Evolutionary conservation across 805 yeast species (phyloP), one percentile per base, ranked within the genome.

Genomic region (Kazachstania psychrophila): DNA sequence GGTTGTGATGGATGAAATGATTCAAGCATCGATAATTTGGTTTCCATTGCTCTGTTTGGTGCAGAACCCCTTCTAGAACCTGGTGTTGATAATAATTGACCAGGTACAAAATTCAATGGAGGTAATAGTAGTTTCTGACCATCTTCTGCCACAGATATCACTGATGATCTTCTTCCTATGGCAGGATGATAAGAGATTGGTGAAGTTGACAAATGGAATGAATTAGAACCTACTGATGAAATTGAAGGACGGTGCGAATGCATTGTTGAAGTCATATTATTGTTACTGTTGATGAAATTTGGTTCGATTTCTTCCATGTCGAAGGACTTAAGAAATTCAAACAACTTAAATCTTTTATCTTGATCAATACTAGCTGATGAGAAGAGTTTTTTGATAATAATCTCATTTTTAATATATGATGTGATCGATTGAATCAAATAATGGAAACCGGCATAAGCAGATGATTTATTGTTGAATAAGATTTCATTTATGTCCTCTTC

Each of bases 381-480:
- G 23, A 47, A 30, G 28, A 48, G 18, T 24, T 34, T 34, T n/a
- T 45, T 40, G 9, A 34, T 24, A 17, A 48, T 45, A 13, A 47
- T 29, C 12, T 46, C 42, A 25, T 45, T 37, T 25, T 41, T 43
- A n/a, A 48, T 25, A 27, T 43, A 37, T 2, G 28, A 29, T 6
- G 32, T 28, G 15, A 45, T 40, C 15, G 40, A 28, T 11, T 36
- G 28, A 15, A 47, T 34, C 15, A 48, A 25, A 17, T 33, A 39
- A 32, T 40, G 45, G 28, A 38, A 48, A 3, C 51, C 52, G 10
- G 34, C 27, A 32, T 33, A 45, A 11, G 37, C 39, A 15, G 34
- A 24, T 6, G 49, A 38, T 12, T 41, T 38, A 6, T 34, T 29
- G 25, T 45, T 42, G 14, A 46, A 45, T n/a, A 48, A 24, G 11